Evolutionary conservation across 148 eudicot genomes (phyloP), one percentile per base, ranked within the genome.

Genomic region (Cornus suecica): DNA sequence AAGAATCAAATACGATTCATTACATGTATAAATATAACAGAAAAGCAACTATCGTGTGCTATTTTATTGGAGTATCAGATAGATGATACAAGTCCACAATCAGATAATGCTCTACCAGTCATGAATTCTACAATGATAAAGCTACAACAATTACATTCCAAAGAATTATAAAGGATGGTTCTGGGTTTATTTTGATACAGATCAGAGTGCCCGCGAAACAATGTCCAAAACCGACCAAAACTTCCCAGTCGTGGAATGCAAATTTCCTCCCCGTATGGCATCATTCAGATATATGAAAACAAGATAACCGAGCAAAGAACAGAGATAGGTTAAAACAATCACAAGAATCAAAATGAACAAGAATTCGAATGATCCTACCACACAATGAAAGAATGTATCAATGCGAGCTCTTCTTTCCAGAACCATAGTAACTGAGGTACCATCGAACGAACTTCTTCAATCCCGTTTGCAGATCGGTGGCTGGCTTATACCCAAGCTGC

Each of bases 391-490:
- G 69, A 81, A 75, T 37, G 25, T 66, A 11, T 88, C 88, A 88
- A 67, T 84, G 85, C 37, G 81, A 74, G 32, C 87, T 85, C 80
- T 83, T 87, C 88, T 91, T 91, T 48, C 87, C 90, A 27, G 71
- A 42, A 65, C 83, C 91, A 74, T 89, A 89, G 81, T 89, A 91
- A 79, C 74, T 84, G 45, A 87, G 77, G 41, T 91, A 91, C 96
- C 96, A 91, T 68, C 82, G 78, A 8, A 91, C 96, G 64, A 91
- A 91, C 65, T 91, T 91, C 91, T 91, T 91, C 90, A 91, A 80
- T 48, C 96, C 96, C 11, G 80, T 79, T 30, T 89, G 96, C 66
- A 91, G 77, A 89, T 91, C 92, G 0, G 90, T 89, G 0, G 92
- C 71, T 2, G 96, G 92, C 85, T 87, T 89, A 80, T 91, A 91